These are phyloP conservation scores for Citrus unshiu DNA, from an alignment of 345 rosid species.

Conservation along the genomic window DNA sequence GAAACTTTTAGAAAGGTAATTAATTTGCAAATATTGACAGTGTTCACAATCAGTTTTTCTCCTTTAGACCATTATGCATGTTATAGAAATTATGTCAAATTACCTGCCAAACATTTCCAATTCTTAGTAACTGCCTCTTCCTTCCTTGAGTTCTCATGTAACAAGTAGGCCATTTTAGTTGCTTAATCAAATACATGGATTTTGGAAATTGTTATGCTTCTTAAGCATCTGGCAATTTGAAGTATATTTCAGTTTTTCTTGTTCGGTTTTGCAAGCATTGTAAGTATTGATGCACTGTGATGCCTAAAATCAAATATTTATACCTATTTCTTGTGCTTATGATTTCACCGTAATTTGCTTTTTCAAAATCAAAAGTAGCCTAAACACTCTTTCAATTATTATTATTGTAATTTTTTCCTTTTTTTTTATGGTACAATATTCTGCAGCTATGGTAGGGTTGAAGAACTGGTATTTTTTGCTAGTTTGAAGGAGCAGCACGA, in stretches of 20 bases:
- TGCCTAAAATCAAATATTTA: neutral
- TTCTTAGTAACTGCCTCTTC: neutral
- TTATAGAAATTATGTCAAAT: neutral
- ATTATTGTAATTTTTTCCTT: neutral
- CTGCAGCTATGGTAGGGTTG: slow-evolving; percentile 94
- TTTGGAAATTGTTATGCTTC: neutral
- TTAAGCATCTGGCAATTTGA: neutral
- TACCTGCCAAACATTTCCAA: neutral
- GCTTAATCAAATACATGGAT: neutral
- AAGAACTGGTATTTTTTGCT: slow-evolving; percentile 96
- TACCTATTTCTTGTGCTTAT: neutral
- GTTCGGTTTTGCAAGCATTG: neutral
- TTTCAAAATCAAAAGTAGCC: neutral
- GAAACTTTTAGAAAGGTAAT: slow-evolving; percentile 93
- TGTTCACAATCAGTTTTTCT: slow-evolving; percentile 2
- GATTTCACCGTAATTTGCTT: neutral
- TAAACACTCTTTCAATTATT: neutral
- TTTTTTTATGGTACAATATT: slow-evolving; percentile 15
- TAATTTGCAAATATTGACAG: neutral
- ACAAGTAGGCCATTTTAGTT: neutral
- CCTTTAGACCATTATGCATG: neutral
- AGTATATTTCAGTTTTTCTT: neutral
- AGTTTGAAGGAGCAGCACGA: slow-evolving; percentile 90
- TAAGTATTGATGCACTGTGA: neutral
- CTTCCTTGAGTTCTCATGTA: neutral